phyloP scores from a whole-genome alignment of 2,329 filamentous ascomycete genomes.

The Arthrobotrys conoides region DNA sequence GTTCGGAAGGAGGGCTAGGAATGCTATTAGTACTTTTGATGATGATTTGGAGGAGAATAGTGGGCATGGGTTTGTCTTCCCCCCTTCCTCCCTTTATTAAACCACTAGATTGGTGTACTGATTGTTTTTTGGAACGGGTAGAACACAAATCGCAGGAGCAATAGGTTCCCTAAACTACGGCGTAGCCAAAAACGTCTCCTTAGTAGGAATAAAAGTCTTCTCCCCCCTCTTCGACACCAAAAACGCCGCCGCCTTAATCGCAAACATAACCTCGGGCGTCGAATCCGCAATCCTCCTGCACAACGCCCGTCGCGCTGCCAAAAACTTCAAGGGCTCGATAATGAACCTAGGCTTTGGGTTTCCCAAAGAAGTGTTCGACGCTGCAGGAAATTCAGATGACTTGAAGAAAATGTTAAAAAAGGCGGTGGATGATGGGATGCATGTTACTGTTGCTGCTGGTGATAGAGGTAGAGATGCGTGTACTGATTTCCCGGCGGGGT shows the following conservation, averaged over 20 bases:
- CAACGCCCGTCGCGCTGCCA: conserved; percentile 67
- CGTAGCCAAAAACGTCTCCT: conserved; percentile 69
- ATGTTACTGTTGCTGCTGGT: conserved; percentile 68
- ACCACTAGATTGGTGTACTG: too few species aligned
- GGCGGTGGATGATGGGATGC: conserved; percentile 68
- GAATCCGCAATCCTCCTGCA: conserved; percentile 64
- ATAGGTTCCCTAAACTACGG: conserved; percentile 69
- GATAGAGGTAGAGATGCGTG: conserved; percentile 65
- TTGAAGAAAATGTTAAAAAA: conserved; percentile 71
- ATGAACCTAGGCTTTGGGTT: conserved; percentile 59
- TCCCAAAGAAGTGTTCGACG: neutral
- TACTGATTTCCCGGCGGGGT: conserved; percentile 65
- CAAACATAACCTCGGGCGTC: conserved; percentile 15
- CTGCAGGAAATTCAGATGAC: conserved; percentile 69
- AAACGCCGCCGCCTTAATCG: conserved; percentile 2
- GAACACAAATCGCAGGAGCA: conserved; percentile 70
- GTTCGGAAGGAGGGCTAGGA: conserved; percentile 28
- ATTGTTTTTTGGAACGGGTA: too few species aligned
- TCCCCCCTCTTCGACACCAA: conserved; percentile 25
- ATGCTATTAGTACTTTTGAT: conserved; percentile 18
- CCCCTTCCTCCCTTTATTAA: neutral
- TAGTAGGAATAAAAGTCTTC: conserved; percentile 69
- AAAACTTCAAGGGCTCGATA: conserved; percentile 66
- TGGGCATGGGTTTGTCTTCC: conserved; percentile 36
- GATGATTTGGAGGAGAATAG: conserved; percentile 25